These are phyloP conservation scores for Isabelozyma pseudorhagii DNA, from an alignment of 805 yeast genomes.

Conservation along the genomic window DNA sequence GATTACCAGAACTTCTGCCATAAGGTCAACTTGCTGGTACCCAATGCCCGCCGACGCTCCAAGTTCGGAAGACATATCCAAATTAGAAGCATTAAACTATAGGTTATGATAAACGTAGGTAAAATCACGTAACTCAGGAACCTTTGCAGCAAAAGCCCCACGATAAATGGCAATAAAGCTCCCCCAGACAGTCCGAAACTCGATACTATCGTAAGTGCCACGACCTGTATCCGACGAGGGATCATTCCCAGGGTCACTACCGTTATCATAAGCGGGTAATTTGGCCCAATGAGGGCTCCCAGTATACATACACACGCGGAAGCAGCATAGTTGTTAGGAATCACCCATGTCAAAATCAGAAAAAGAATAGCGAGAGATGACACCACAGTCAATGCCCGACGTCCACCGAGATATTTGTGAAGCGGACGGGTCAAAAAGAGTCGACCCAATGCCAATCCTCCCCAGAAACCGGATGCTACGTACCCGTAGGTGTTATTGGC, in stretches of 20 bases:
- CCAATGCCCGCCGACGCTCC: neutral
- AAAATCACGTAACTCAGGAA: constrained; percentile 48
- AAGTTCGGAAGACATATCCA: constrained; percentile 15
- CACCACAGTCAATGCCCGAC: constrained; percentile 42
- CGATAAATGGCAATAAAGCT: constrained; percentile 50
- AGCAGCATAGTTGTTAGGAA: constrained; percentile 42
- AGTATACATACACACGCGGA: constrained; percentile 47
- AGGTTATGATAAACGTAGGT: constrained; percentile 43
- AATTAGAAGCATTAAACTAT: constrained; percentile 23
- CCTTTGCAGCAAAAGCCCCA: constrained; percentile 47
- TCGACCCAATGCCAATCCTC: constrained; percentile 66
- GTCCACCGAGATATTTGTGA: constrained; percentile 40
- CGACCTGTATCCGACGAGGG: constrained; percentile 52
- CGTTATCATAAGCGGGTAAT: constrained; percentile 52
- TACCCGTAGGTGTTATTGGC: constrained; percentile 50
- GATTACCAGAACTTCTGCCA: constrained; percentile 1
- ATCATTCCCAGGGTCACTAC: constrained; percentile 33
- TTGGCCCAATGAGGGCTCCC: constrained; percentile 67
- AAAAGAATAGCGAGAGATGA: constrained; percentile 31
- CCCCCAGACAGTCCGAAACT: constrained; percentile 64
- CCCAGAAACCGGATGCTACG: constrained; percentile 70
- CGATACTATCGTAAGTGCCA: constrained; percentile 48
- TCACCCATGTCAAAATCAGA: constrained; percentile 46
- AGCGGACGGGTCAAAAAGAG: constrained; percentile 43
- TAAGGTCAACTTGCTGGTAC: neutral